A percentile compares a stretch with the other conserved stretches of the same genome.
Conservation (phyloP, 2,329 filamentous ascomycete species). For the Epichloe bromicola region DNA sequence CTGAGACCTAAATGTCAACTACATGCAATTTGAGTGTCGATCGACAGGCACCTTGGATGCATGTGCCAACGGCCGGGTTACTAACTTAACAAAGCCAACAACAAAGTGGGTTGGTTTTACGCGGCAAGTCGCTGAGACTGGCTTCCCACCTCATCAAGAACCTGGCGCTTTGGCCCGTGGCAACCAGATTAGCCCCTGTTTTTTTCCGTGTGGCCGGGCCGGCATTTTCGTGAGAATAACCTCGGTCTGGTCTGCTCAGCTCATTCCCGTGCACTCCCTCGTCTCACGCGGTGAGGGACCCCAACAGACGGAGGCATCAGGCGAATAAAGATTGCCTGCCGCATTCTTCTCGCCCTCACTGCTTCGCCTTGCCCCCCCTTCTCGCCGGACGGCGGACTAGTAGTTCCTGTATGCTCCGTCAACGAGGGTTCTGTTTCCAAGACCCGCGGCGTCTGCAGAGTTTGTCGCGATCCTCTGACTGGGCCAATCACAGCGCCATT, state of each 20-base stretch:
- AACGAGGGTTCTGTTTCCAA: conserved; percentile 1
- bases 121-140: too few relatives aligned
- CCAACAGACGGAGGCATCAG: too few relatives aligned
- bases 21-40: too few relatives aligned
- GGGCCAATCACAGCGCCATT: conserved; percentile 7
- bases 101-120: too few relatives aligned
- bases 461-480: background rate
- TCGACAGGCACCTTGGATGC: too few relatives aligned
- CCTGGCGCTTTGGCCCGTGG: background rate
- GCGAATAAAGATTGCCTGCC: background rate
- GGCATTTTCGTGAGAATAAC: background rate
- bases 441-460: conserved; percentile 7
- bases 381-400: background rate
- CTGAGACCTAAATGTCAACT: too few relatives aligned
- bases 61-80: too few relatives aligned
- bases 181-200: background rate
- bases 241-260: background rate
- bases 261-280: background rate
- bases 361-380: background rate
- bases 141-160: background rate
- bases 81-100: too few relatives aligned
- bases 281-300: too few relatives aligned
- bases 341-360: background rate
- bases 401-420: conserved; percentile 3
- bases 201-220: background rate